These are phyloP conservation scores for Daedaleopsis sinensis DNA, from an alignment of 768 basidiomycete species.

Conservation along the genomic window DNA sequence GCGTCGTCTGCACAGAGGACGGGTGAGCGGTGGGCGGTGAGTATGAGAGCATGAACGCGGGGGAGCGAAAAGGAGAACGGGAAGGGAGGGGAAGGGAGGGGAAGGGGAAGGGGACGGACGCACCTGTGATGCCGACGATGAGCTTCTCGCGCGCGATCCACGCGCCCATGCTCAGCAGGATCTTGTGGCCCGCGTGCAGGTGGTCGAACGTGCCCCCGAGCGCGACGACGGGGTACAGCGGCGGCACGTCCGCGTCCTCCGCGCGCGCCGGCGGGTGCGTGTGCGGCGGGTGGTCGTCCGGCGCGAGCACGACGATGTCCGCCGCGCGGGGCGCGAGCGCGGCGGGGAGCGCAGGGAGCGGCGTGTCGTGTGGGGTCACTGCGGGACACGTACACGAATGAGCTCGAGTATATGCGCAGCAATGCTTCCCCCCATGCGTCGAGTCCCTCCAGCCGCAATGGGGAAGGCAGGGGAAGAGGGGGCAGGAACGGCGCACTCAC, in stretches of 20 bases:
- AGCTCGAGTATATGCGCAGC: not conserved
- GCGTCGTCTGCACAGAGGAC: constrained; percentile 54
- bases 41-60: not conserved
- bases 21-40: too few species aligned
- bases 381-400: not conserved
- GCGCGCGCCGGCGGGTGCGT: constrained; percentile 9
- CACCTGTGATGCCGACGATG: constrained; percentile 89
- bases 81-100: not conserved
- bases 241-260: constrained; percentile 22
- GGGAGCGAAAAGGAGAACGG: too few species aligned
- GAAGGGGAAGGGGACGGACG: constrained; percentile 21
- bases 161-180: constrained; percentile 89
- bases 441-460: not conserved
- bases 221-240: constrained; percentile 67
- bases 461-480: not conserved
- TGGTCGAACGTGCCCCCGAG: constrained; percentile 98
- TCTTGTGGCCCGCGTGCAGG: constrained; percentile 96
- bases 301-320: constrained; percentile 20
- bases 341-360: constrained; percentile 10
- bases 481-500: constrained; percentile 14
- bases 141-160: constrained; percentile 80
- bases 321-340: not conserved
- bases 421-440: not conserved
- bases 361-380: constrained; percentile 15
- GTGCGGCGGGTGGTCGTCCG: constrained; percentile 20